Evolutionary conservation across 495 filamentous ascomycete species (phyloP).

Genomic region (Pseudevernia furfuracea): DNA sequence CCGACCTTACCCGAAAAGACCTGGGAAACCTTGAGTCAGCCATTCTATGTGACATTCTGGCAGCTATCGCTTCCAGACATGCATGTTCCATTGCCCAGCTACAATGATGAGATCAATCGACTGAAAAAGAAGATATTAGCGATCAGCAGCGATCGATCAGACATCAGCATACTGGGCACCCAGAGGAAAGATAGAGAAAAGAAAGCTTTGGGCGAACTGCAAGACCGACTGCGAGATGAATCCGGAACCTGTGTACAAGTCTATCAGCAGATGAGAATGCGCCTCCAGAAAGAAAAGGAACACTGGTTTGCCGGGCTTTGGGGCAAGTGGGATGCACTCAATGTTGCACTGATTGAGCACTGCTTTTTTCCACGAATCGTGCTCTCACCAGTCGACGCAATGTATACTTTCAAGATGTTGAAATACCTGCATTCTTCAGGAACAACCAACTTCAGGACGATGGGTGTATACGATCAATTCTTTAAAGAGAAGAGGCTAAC

Average conservation of each 20-base stretch:
- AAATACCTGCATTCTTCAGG: slow-evolving; percentile 75
- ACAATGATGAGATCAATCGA: slow-evolving; percentile 60
- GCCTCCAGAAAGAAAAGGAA: slow-evolving; percentile 68
- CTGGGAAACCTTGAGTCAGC: slow-evolving; percentile 59
- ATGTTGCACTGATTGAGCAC: slow-evolving; percentile 72
- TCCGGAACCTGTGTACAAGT: slow-evolving; percentile 57
- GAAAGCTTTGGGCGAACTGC: slow-evolving; percentile 50
- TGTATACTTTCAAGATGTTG: slow-evolving; percentile 78
- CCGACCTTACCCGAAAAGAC: slow-evolving; percentile 51
- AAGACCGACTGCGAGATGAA: slow-evolving; percentile 60
- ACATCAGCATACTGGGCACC: slow-evolving; percentile 55
- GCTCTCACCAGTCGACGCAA: slow-evolving; percentile 75
- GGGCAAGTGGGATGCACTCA: slow-evolving; percentile 56
- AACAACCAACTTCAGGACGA: slow-evolving; percentile 78
- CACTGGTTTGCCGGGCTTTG: slow-evolving; percentile 64
- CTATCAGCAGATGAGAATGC: slow-evolving; percentile 53
- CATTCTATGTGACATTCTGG: slow-evolving; percentile 93
- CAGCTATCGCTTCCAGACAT: slow-evolving; percentile 76
- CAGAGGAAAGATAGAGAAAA: slow-evolving; percentile 52
- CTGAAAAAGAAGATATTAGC: slow-evolving; percentile 52
- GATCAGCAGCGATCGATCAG: slow-evolving; percentile 62
- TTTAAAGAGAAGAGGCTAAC: slow-evolving; percentile 74
- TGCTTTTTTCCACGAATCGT: slow-evolving; percentile 84
- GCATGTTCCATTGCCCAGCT: slow-evolving; percentile 60
- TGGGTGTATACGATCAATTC: slow-evolving; percentile 73